A percentile compares a stretch with the other conserved stretches of the same genome.
phyloP scores from a whole-genome alignment of 208 protist species.

The Leishmania tropica region DNA sequence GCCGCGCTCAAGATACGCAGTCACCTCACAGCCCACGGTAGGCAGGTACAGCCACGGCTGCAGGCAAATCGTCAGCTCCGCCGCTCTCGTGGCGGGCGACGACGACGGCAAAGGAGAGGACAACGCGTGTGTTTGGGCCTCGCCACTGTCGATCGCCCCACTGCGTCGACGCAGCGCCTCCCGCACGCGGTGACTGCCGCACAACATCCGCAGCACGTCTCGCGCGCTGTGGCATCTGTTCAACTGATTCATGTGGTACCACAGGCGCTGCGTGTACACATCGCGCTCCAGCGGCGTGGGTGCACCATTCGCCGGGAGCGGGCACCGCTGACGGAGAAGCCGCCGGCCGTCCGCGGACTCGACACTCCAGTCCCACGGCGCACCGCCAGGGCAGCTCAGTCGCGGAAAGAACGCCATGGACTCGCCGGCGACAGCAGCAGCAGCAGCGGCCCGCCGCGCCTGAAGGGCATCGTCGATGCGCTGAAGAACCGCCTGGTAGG shows the following conservation, averaged over 20 bases:
- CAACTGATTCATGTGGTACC: slow-evolving; percentile 76
- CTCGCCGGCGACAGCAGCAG: background rate
- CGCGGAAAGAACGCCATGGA: slow-evolving; percentile 52
- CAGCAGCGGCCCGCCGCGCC: background rate
- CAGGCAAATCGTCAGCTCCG: slow-evolving; percentile 51
- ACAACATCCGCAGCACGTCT: slow-evolving; percentile 61
- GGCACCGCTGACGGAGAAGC: slow-evolving; percentile 44
- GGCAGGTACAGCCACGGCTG: slow-evolving; percentile 82
- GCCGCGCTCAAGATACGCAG: slow-evolving; percentile 59
- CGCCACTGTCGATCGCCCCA: background rate
- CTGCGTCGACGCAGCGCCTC: slow-evolving; percentile 30
- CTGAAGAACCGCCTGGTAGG: slow-evolving; percentile 13
- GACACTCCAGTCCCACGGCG: slow-evolving; percentile 84
- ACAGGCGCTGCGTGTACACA: slow-evolving; percentile 62
- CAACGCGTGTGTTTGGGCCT: slow-evolving; percentile 1
- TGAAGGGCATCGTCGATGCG: slow-evolving; percentile 28
- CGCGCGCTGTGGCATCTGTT: slow-evolving; percentile 56
- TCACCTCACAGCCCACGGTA: slow-evolving; percentile 71
- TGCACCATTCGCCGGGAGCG: slow-evolving; percentile 74
- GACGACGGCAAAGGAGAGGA: background rate
- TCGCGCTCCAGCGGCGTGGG: slow-evolving; percentile 88
- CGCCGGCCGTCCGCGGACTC: slow-evolving; percentile 38
- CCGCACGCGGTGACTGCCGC: slow-evolving; percentile 39
- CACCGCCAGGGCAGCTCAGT: slow-evolving; percentile 68
- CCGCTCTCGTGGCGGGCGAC: background rate